phyloP scores from a whole-genome alignment of 2,329 filamentous ascomycete genomes.

The Dryadomyces sulphureus region DNA sequence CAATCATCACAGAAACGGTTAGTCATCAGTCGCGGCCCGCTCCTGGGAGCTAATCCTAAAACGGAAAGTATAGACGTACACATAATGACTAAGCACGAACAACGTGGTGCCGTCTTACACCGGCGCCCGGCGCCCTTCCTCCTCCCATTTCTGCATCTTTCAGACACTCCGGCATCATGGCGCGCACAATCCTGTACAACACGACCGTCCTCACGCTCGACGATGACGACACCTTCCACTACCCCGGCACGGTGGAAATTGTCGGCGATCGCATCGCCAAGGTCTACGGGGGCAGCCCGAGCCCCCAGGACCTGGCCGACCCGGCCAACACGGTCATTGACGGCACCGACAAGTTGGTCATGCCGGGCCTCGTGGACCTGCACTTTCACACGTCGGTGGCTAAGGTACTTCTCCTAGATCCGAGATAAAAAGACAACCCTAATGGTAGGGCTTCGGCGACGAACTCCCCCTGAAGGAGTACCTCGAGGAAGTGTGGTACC shows the following conservation, averaged over 20 bases:
- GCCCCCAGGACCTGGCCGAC: background rate
- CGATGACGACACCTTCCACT: slow-evolving; percentile 2
- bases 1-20: too few relatives aligned
- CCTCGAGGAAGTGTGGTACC: slow-evolving; percentile 3
- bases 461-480: slow-evolving; percentile 3
- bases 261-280: slow-evolving; percentile 1
- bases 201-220: slow-evolving; percentile 3
- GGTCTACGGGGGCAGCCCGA: background rate
- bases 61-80: too few relatives aligned
- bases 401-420: background rate
- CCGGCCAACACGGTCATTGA: background rate
- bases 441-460: slow-evolving; percentile 1
- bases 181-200: slow-evolving; percentile 1
- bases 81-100: background rate
- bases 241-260: slow-evolving; percentile 1
- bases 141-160: too few relatives aligned
- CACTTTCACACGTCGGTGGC: slow-evolving; percentile 4
- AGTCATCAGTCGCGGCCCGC: too few relatives aligned
- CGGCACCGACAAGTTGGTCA: slow-evolving; percentile 4
- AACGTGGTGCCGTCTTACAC: too few relatives aligned
- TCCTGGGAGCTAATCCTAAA: too few relatives aligned
- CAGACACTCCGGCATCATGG: background rate
- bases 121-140: too few relatives aligned
- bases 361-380: slow-evolving; percentile 3
- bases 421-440: background rate